Conservation (phyloP, 139 green algal genomes). For the Chlamydomonas schloesseri region DNA sequence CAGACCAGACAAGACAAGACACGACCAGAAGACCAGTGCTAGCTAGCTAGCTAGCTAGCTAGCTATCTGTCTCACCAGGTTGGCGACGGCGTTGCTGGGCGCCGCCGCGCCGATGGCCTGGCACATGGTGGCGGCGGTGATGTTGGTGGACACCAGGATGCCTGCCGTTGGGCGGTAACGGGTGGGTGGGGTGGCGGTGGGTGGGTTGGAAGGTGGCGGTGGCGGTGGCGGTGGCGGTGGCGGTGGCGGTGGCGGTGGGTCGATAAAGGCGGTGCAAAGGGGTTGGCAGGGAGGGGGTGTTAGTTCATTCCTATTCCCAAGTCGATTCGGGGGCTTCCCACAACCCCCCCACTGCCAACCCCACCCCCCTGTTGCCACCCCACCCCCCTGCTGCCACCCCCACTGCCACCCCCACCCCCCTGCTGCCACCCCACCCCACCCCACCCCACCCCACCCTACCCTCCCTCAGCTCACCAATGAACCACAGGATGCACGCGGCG, state of each 20-base stretch:
- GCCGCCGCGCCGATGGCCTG: conserved; percentile 76
- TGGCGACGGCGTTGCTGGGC: conserved; percentile 71
- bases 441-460: not conserved
- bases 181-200: too few relatives aligned
- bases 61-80: conserved; percentile 62
- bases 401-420: not conserved
- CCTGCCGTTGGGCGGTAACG: too few relatives aligned
- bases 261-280: too few relatives aligned
- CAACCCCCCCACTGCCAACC: too few relatives aligned
- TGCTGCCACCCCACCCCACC: not conserved
- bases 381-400: not conserved
- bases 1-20: too few relatives aligned
- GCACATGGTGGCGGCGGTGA: conserved; percentile 67
- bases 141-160: conserved; percentile 68
- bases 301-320: too few relatives aligned
- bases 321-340: too few relatives aligned
- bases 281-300: too few relatives aligned
- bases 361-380: too few relatives aligned
- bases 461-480: conserved; percentile 45
- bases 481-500: conserved; percentile 69
- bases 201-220: not conserved
- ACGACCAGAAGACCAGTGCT: too few relatives aligned
- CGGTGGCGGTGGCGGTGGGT: too few relatives aligned
- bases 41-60: too few relatives aligned
- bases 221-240: not conserved